Evolutionary conservation across 768 basidiomycete genomes (phyloP).

Genomic region (Pulveroboletus ravenelii): DNA sequence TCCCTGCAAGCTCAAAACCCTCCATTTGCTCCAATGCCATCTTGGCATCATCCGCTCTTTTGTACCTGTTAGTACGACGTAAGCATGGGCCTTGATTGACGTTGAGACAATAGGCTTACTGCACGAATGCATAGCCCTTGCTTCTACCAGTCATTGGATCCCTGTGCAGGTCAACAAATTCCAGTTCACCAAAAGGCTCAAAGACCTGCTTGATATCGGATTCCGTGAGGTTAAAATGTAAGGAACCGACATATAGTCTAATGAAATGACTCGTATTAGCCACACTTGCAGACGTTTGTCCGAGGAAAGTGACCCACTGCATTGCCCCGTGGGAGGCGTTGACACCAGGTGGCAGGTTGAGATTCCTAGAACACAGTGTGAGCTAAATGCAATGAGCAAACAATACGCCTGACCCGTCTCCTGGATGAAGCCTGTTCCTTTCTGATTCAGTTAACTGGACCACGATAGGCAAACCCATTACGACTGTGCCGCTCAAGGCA

Average conservation of each 20-base stretch:
- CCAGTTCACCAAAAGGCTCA: slow-evolving; percentile 96
- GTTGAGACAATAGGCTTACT: slow-evolving; percentile 49
- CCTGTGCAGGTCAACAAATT: slow-evolving; percentile 96
- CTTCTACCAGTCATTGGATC: slow-evolving; percentile 92
- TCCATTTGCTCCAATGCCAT: slow-evolving; percentile 99
- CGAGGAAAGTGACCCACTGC: slow-evolving; percentile 54
- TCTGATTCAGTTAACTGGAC: slow-evolving; percentile 97
- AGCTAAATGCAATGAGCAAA: slow-evolving; percentile 5
- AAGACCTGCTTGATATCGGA: slow-evolving; percentile 99
- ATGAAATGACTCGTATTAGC: slow-evolving; percentile 8
- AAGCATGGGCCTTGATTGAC: neutral
- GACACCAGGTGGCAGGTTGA: slow-evolving; percentile 82
- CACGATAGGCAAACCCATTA: slow-evolving; percentile 97
- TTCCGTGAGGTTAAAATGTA: slow-evolving; percentile 96
- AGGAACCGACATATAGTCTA: slow-evolving; percentile 93
- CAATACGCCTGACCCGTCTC: slow-evolving; percentile 62
- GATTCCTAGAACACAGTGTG: slow-evolving; percentile 44
- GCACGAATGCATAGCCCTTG: slow-evolving; percentile 97
- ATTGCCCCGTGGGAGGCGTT: slow-evolving; percentile 76
- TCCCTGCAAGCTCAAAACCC: slow-evolving; percentile 94
- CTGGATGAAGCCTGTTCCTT: slow-evolving; percentile 83
- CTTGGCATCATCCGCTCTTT: slow-evolving; percentile 86
- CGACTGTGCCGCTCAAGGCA: slow-evolving; percentile 85
- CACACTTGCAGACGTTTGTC: slow-evolving; percentile 9
- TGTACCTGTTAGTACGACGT: slow-evolving; percentile 54